phyloP scores from a whole-genome alignment of 306 rosid species.

The Quercus dentata region DNA sequence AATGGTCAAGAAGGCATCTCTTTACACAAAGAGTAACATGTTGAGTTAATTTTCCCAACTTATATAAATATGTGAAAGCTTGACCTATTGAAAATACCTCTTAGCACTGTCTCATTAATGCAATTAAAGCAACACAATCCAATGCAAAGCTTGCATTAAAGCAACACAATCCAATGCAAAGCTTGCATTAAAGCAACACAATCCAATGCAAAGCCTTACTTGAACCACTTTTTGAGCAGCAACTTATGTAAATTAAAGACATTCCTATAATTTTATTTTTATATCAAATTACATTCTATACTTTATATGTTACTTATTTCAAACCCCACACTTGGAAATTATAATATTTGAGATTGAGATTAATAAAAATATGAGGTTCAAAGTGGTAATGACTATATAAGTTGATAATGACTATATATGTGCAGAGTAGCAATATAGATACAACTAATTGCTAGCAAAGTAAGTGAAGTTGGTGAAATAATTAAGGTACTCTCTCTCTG shows the following conservation, averaged over 20 bases:
- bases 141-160: neutral
- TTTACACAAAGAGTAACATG: conserved; percentile 6
- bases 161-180: neutral
- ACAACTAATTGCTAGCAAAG: no score
- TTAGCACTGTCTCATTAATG: neutral
- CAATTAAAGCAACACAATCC: neutral
- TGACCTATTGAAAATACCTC: neutral
- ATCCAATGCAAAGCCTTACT: neutral
- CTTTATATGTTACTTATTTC: no score
- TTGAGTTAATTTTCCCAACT: neutral
- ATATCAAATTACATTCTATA: no score
- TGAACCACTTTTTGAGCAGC: neutral
- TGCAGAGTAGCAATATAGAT: no score
- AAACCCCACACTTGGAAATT: no score
- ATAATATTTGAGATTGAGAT: no score
- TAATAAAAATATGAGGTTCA: no score
- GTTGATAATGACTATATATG: no score
- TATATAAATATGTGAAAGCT: neutral
- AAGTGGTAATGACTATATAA: no score
- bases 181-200: neutral
- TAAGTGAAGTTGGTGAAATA: no score
- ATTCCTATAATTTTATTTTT: no score
- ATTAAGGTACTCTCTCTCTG: no score
- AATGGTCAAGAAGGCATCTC: neutral
- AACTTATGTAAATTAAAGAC: neutral